Evolutionary conservation across 495 filamentous ascomycete species (phyloP), one percentile per base, ranked within the genome.

Genomic region (Stereocaulon alpinum): DNA sequence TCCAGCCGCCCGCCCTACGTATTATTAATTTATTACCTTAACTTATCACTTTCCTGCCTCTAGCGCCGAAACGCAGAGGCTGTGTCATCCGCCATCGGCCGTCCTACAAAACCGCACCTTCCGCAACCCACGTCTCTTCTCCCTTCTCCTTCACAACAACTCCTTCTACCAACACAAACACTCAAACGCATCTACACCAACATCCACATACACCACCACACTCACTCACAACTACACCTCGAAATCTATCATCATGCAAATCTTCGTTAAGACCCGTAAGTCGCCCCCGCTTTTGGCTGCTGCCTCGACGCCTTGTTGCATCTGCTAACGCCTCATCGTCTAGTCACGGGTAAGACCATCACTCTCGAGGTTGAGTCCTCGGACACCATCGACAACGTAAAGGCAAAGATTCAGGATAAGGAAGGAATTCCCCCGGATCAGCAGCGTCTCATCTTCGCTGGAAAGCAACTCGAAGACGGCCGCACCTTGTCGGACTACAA

Each of bases 351-450:
- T 73, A 97, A 97, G 88, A 97, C 92, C 79, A 97, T 97, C 81
- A 97, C 92, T 67, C 84, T 97, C 69, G 92, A 97, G 88, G 93
- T 97, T 20, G 92, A 97, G 81, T 95, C 89, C 60, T 90, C 85
- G 60, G 92, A 97, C 68, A 96, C 92, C 62, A 96, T 97, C 79
- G 93, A 97, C 80, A 97, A 96, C 68, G 92, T 97, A 66, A 97
- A 97, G 86, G 82, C 81, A 61, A 97, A 97, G 86, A 97, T 97
- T 55, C 92, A 97, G 74, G 92, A 97, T 72, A 97, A 97, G 88
- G 92, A 97, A 76, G 92, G 92, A 44, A 97, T 97, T 67, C 92
- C 92, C 49, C 92, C 92, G 12, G 92, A 97, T 74, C 92, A 97
- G 74, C 92, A 97, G 81, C 92, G 92, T 71, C 76, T 97, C 76